These are phyloP conservation scores for Alopecurus myosuroides DNA, from an alignment of 176 grass and related monocot species.

Conservation along the genomic window DNA sequence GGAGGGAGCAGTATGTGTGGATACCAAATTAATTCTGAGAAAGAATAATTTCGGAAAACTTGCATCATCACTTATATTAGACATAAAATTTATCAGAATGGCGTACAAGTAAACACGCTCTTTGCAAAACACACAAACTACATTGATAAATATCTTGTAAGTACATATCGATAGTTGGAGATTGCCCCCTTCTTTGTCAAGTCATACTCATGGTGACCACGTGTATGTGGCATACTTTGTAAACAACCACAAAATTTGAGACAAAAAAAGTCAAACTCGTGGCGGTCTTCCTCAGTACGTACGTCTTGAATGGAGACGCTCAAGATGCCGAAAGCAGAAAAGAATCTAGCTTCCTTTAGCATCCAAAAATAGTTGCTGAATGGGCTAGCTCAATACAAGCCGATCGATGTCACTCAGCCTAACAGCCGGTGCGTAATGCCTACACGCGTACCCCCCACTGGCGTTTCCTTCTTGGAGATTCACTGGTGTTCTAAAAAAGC, in stretches of 20 bases:
- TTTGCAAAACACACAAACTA: no score
- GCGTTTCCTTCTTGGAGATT: neutral
- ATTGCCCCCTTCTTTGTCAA: neutral
- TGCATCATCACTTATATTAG: no score
- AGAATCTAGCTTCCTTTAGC: neutral
- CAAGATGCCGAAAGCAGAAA: neutral
- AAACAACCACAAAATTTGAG: neutral
- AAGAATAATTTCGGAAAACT: no score
- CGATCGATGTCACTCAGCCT: neutral
- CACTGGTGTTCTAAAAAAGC: neutral
- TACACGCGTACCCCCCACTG: neutral
- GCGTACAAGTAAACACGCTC: no score
- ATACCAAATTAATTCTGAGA: no score
- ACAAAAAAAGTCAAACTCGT: neutral
- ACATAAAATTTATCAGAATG: no score
- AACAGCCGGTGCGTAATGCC: no score
- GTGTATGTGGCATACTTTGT: neutral
- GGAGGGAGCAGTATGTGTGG: no score
- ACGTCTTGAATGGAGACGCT: neutral
- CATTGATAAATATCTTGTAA: no score
- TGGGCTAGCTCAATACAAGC: neutral
- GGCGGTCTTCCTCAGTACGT: neutral
- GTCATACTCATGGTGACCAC: neutral
- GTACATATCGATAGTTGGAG: neutral
- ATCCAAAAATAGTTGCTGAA: neutral